Evolutionary conservation across 257 asterid species (phyloP).

Genomic region (Primulina eburnea): DNA sequence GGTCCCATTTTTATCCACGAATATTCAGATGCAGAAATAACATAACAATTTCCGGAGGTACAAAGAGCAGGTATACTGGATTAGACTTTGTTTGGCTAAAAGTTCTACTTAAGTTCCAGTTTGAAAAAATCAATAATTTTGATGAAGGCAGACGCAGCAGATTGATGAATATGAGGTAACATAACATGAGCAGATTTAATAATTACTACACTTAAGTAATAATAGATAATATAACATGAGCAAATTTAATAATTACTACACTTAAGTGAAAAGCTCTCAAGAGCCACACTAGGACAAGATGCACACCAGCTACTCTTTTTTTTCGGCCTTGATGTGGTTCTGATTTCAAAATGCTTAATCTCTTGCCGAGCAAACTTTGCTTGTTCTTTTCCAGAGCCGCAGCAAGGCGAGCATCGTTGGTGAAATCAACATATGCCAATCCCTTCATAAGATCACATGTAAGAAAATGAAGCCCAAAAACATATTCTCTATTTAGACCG

Average conservation of each 20-base stretch:
- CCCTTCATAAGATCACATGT: conserved; percentile 51
- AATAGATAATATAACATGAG: too few relatives aligned
- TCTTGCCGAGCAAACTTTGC: conserved; percentile 60
- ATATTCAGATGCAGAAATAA: too few relatives aligned
- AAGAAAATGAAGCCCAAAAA: conserved; percentile 23
- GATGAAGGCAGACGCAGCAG: neutral
- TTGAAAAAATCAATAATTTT: neutral
- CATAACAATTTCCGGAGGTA: too few relatives aligned
- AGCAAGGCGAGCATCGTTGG: conserved; percentile 73
- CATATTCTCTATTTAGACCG: neutral
- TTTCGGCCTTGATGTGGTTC: conserved; percentile 65
- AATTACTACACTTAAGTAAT: neutral
- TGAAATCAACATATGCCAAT: conserved; percentile 89
- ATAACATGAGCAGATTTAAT: neutral
- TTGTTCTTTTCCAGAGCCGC: conserved; percentile 75
- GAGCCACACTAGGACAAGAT: conserved; percentile 25
- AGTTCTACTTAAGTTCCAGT: neutral
- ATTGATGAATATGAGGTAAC: neutral
- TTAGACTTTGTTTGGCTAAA: neutral
- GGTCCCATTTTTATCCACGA: too few relatives aligned
- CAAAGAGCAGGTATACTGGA: too few relatives aligned
- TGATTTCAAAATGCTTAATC: conserved; percentile 64
- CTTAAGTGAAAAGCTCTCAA: neutral
- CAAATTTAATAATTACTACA: neutral
- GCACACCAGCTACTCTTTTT: conserved; percentile 41